A percentile compares a stretch with the other conserved stretches of the same genome.
phyloP scores from a whole-genome alignment of 2,329 filamentous ascomycete species.

The Pseudophaeomoniella oleicola region DNA sequence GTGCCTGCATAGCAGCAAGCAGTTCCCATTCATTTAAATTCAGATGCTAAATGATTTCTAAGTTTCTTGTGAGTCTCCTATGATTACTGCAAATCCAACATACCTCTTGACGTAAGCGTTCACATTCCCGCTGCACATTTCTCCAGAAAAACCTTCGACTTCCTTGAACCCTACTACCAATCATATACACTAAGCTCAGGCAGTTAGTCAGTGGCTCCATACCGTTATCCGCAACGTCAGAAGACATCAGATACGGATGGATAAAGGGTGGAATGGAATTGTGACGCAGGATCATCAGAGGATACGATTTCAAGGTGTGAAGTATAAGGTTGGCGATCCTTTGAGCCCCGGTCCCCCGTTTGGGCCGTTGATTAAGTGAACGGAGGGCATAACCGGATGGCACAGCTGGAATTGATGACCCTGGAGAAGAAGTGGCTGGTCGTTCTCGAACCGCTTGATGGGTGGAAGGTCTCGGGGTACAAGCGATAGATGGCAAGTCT shows the following conservation, averaged over 20 bases:
- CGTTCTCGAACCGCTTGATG: constrained; percentile 6
- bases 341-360: constrained; percentile 13
- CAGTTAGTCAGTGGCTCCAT: constrained; percentile 27
- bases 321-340: constrained; percentile 22
- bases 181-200: constrained; percentile 27
- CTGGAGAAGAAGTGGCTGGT: constrained; percentile 6
- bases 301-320: constrained; percentile 27
- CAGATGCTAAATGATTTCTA: constrained; percentile 12
- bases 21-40: constrained; percentile 22
- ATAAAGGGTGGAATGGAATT: constrained; percentile 29
- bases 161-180: constrained; percentile 16
- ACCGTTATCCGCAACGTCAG: constrained; percentile 9
- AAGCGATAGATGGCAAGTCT: constrained; percentile 6
- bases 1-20: constrained; percentile 28
- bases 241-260: constrained; percentile 18
- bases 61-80: constrained; percentile 2
- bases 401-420: constrained; percentile 13
- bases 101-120: constrained; percentile 22
- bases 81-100: constrained; percentile 4
- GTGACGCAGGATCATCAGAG: constrained; percentile 22
- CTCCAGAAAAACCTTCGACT: constrained; percentile 30
- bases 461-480: constrained; percentile 7
- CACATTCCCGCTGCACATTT: constrained; percentile 29
- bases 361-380: constrained; percentile 15
- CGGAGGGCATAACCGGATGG: constrained; percentile 10